These are phyloP conservation scores for Apodospora peruviana DNA, from an alignment of 495 filamentous ascomycete species.

Conservation along the genomic window DNA sequence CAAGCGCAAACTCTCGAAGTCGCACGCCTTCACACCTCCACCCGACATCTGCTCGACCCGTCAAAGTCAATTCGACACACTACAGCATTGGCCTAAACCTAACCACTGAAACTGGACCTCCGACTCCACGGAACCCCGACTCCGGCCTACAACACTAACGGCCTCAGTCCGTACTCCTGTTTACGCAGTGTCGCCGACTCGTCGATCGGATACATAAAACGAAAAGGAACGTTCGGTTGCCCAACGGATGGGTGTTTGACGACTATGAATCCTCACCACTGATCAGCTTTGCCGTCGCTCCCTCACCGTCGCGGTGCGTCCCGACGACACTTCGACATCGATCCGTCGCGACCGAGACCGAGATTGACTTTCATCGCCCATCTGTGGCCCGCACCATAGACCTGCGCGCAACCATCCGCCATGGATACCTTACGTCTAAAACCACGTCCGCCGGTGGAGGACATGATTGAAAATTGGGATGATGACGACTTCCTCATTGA, in stretches of 20 bases:
- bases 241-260: no score
- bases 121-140: constrained; percentile 10
- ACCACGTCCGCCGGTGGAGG: constrained; percentile 48
- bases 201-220: not conserved
- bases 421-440: constrained; percentile 59
- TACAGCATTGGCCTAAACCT: constrained; percentile 11
- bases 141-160: constrained; percentile 5
- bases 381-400: not conserved
- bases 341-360: constrained; percentile 5
- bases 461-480: constrained; percentile 79
- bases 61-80: constrained; percentile 9
- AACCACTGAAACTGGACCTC: constrained; percentile 6
- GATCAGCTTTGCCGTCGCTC: constrained; percentile 20
- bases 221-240: no score
- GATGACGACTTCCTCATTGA: constrained; percentile 77
- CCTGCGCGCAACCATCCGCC: constrained; percentile 7
- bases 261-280: constrained; percentile 34
- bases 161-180: no score
- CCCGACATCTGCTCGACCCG: constrained; percentile 6
- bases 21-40: not conserved
- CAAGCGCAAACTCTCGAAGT: constrained; percentile 3
- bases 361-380: not conserved
- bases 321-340: not conserved
- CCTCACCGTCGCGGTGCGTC: constrained; percentile 7
- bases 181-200: no score